A percentile compares a stretch with the other conserved stretches of the same genome.
phyloP scores from a whole-genome alignment of 148 eudicot genomes.

The Fagopyrum esculentum region DNA sequence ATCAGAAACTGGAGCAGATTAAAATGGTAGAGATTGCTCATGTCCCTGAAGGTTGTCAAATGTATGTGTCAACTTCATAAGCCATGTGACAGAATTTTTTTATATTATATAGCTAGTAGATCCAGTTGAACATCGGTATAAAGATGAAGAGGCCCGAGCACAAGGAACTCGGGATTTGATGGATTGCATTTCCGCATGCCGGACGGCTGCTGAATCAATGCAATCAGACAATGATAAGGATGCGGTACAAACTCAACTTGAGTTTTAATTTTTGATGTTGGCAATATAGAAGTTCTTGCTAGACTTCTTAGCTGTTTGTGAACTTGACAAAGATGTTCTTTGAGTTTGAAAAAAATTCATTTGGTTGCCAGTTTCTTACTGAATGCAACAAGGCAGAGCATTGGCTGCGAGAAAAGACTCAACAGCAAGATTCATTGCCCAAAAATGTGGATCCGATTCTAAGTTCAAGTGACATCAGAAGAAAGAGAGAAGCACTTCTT shows the following conservation, averaged over 20 bases:
- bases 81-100: slow-evolving; percentile 13
- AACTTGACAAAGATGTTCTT: background rate
- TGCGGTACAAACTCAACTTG: slow-evolving; percentile 28
- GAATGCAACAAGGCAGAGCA: slow-evolving; percentile 55
- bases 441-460: slow-evolving; percentile 58
- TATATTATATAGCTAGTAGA: slow-evolving; percentile 51
- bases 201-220: slow-evolving; percentile 32
- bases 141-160: slow-evolving; percentile 67
- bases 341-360: background rate
- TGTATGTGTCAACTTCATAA: background rate
- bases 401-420: slow-evolving; percentile 45
- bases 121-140: slow-evolving; percentile 69
- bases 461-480: slow-evolving; percentile 42
- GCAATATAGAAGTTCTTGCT: background rate
- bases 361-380: slow-evolving; percentile 32
- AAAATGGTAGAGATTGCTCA: slow-evolving; percentile 38
- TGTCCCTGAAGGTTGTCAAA: background rate
- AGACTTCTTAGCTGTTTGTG: background rate
- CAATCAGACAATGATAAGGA: slow-evolving; percentile 45
- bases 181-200: slow-evolving; percentile 36
- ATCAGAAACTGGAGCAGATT: slow-evolving; percentile 53
- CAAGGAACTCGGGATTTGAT: slow-evolving; percentile 41
- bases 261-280: background rate
- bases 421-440: slow-evolving; percentile 56
- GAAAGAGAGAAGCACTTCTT: slow-evolving; percentile 37